These are phyloP conservation scores for Phytophthora rubi DNA, from an alignment of 352 stramenopile species.

Conservation along the genomic window DNA sequence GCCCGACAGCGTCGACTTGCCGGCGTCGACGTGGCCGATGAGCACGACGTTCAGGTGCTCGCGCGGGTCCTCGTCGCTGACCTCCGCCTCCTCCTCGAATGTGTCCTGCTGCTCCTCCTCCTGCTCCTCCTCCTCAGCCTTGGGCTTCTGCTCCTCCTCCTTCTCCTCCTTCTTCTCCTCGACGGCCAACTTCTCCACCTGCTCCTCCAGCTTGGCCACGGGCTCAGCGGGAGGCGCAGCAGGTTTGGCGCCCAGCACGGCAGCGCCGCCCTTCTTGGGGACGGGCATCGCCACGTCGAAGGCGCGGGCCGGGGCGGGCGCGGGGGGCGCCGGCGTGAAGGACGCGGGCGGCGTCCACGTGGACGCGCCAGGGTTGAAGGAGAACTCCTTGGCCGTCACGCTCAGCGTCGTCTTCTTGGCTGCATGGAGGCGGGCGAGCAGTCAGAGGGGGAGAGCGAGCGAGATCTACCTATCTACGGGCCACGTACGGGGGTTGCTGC, in stretches of 20 bases:
- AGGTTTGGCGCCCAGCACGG: constrained; percentile 34
- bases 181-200: constrained; percentile 35
- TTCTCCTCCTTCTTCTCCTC: constrained; percentile 39
- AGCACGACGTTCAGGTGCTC: constrained; percentile 99
- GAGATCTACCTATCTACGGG: no score
- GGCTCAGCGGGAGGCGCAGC: constrained; percentile 33
- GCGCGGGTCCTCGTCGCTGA: constrained; percentile 93
- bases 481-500: constrained; percentile 49
- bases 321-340: constrained; percentile 52
- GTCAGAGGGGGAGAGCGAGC: not conserved
- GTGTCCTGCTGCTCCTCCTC: constrained; percentile 57
- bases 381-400: constrained; percentile 70
- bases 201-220: constrained; percentile 42
- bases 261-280: constrained; percentile 71
- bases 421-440: constrained; percentile 5
- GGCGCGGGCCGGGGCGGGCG: constrained; percentile 37
- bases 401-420: constrained; percentile 71
- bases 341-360: constrained; percentile 64
- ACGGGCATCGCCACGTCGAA: constrained; percentile 79
- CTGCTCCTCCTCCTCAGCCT: constrained; percentile 25
- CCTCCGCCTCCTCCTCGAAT: constrained; percentile 69
- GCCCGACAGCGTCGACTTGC: constrained; percentile 98
- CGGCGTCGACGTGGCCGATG: constrained; percentile 99
- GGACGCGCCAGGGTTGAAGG: constrained; percentile 75
- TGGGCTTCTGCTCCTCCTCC: constrained; percentile 39